phyloP scores from a whole-genome alignment of 371 early-diverging fungal genomes.

The Actinomucor elegans region DNA sequence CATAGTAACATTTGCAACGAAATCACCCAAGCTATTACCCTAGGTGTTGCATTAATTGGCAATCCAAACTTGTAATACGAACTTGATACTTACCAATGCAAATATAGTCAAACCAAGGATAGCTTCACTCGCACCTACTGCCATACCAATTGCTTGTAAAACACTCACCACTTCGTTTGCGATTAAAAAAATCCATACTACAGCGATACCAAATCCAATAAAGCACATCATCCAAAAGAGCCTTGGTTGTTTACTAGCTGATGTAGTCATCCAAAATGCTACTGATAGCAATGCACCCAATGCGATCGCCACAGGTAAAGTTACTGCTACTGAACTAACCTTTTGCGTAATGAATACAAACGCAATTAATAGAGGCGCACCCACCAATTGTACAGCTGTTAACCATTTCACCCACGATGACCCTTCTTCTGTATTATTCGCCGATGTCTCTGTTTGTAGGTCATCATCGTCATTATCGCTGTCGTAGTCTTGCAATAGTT shows the following conservation, averaged over 20 bases:
- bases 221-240: slow-evolving; percentile 56
- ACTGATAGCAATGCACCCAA: slow-evolving; percentile 20
- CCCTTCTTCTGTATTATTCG: slow-evolving; percentile 4
- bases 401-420: slow-evolving; percentile 47
- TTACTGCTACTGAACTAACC: slow-evolving; percentile 13
- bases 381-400: slow-evolving; percentile 43
- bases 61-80: not conserved
- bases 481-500: slow-evolving; percentile 27
- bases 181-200: slow-evolving; percentile 80
- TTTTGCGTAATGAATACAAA: slow-evolving; percentile 32
- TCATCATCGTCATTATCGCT: slow-evolving; percentile 16
- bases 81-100: slow-evolving; percentile 71
- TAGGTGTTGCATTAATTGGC: slow-evolving; percentile 8
- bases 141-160: slow-evolving; percentile 74
- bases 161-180: slow-evolving; percentile 85
- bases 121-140: slow-evolving; percentile 74
- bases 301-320: slow-evolving; percentile 25
- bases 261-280: slow-evolving; percentile 34
- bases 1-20: slow-evolving; percentile 83
- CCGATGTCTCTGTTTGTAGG: slow-evolving; percentile 7
- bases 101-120: slow-evolving; percentile 83
- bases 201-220: slow-evolving; percentile 70
- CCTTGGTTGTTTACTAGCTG: slow-evolving; percentile 25
- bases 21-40: slow-evolving; percentile 86
- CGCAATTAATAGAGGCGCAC: slow-evolving; percentile 38